Conservation (phyloP, 164 flowering plant genomes). For the Aristolochia contorta region DNA sequence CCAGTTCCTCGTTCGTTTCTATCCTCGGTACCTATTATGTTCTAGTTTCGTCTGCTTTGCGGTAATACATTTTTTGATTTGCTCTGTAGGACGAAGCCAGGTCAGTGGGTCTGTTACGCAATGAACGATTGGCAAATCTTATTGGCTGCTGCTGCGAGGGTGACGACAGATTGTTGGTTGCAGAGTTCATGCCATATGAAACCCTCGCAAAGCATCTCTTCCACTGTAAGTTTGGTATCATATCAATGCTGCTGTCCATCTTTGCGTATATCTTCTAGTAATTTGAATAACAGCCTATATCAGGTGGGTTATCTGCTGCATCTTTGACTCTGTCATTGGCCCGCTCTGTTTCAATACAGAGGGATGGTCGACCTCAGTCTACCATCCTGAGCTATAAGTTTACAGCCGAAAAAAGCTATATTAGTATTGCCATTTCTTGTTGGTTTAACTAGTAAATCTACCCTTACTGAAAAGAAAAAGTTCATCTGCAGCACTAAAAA, state of each 20-base stretch:
- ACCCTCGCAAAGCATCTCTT: conserved; percentile 17
- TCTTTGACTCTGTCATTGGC: no score
- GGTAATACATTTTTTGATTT: not conserved
- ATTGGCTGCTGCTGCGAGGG: conserved; percentile 17
- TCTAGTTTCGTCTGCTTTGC: not conserved
- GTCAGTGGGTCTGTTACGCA: conserved; percentile 13
- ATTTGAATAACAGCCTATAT: no score
- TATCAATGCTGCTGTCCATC: no score
- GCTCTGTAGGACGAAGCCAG: conserved; percentile 13
- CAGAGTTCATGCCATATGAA: conserved; percentile 14
- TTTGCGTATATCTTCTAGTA: no score
- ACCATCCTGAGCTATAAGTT: no score
- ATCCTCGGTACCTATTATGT: not conserved
- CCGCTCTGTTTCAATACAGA: no score
- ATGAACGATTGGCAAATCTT: conserved; percentile 12
- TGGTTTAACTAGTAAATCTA: not conserved
- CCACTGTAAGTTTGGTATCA: conserved; percentile 7
- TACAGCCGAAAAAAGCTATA: no score
- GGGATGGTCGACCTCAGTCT: no score
- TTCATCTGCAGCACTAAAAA: no score
- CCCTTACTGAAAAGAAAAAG: not conserved
- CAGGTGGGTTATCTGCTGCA: no score
- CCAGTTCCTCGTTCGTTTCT: conserved; percentile 60
- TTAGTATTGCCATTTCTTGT: no score
- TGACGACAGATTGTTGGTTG: conserved; percentile 14